Conservation (phyloP, 1,284 basidiomycete genomes). For the Tilletia indica region DNA sequence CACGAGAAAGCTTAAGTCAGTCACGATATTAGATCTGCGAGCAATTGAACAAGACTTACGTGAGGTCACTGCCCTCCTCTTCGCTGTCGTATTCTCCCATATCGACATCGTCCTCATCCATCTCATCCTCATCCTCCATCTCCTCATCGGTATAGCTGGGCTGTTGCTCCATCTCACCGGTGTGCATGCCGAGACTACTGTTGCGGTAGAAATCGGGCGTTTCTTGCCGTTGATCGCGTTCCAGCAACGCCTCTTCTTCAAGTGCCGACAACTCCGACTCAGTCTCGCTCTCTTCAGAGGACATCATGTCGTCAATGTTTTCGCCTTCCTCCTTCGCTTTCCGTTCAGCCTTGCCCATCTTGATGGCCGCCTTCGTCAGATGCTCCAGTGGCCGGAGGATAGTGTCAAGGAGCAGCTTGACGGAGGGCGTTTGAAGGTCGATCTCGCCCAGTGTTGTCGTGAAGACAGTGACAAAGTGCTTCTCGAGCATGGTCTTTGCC, state of each 20-base stretch:
- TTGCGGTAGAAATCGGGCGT: constrained; percentile 94
- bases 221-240: constrained; percentile 67
- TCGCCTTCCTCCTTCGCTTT: constrained; percentile 48
- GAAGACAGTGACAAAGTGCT: constrained; percentile 86
- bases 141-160: constrained; percentile 65
- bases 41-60: constrained; percentile 38
- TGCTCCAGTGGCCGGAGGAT: constrained; percentile 86
- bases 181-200: constrained; percentile 91
- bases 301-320: constrained; percentile 60
- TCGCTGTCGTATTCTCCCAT: constrained; percentile 80
- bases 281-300: constrained; percentile 50
- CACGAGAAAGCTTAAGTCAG: constrained; percentile 54
- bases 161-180: constrained; percentile 54
- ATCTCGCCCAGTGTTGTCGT: constrained; percentile 87
- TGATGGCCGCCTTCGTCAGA: constrained; percentile 92
- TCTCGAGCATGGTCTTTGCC: constrained; percentile 97
- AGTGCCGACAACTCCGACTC: constrained; percentile 29
- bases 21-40: constrained; percentile 7
- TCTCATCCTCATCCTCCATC: constrained; percentile 81
- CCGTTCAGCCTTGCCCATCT: constrained; percentile 80
- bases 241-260: constrained; percentile 60
- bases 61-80: constrained; percentile 71
- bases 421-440: constrained; percentile 91
- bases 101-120: constrained; percentile 87
- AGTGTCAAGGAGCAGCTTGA: constrained; percentile 77